phyloP scores from a whole-genome alignment of 2,329 filamentous ascomycete genomes.

The Huntiella decipiens region DNA sequence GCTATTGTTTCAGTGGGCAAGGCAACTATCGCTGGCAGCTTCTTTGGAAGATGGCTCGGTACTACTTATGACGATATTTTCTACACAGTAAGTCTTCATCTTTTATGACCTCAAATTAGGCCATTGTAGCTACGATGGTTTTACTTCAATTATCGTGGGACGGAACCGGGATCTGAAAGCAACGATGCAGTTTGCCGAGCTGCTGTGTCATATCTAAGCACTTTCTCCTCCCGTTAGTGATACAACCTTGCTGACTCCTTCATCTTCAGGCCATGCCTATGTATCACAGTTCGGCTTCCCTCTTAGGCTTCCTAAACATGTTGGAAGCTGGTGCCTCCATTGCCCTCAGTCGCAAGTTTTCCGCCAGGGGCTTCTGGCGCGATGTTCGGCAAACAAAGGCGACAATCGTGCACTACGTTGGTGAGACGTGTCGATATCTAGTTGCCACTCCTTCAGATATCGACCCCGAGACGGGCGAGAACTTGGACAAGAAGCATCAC shows the following conservation, averaged over 20 bases:
- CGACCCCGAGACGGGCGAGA: slow-evolving; percentile 44
- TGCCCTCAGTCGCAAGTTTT: slow-evolving; percentile 60
- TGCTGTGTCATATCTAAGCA: too few species aligned
- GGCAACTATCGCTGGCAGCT: slow-evolving; percentile 30
- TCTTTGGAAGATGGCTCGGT: slow-evolving; percentile 35
- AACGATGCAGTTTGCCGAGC: too few species aligned
- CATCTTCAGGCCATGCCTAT: slow-evolving; percentile 56
- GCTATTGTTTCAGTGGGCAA: slow-evolving; percentile 61
- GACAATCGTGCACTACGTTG: slow-evolving; percentile 71
- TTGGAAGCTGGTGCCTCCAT: slow-evolving; percentile 45
- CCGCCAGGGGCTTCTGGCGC: slow-evolving; percentile 55
- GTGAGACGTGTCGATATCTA: slow-evolving; percentile 71
- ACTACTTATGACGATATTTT: slow-evolving; percentile 47
- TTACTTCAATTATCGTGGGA: too few species aligned
- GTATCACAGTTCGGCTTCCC: slow-evolving; percentile 62
- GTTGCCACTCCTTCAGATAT: slow-evolving; percentile 44
- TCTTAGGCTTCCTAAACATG: slow-evolving; percentile 48
- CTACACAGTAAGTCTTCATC: slow-evolving; percentile 41
- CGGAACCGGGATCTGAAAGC: too few species aligned
- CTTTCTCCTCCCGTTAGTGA: too few species aligned
- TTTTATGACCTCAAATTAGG: too few species aligned
- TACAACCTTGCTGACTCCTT: too few species aligned
- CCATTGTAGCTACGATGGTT: too few species aligned
- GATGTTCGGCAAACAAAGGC: slow-evolving; percentile 53
- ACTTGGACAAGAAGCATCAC: slow-evolving; percentile 51